Conservation (phyloP, 176 grass and related monocot species). For the Oryza glaberrima region DNA sequence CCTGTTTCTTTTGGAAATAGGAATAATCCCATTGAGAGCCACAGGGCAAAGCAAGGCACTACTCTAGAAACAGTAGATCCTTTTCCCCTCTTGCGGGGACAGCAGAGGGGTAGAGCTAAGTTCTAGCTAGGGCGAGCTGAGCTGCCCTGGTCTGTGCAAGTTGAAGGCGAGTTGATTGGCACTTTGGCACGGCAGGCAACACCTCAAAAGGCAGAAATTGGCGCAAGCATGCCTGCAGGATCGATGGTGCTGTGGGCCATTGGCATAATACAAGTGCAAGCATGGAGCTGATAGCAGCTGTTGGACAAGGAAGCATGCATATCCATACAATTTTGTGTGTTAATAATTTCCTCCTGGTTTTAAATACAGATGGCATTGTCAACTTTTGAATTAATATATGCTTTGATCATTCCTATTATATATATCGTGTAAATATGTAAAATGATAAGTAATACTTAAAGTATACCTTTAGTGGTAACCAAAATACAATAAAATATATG, state of each 20-base stretch:
- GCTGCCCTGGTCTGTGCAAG: slow-evolving; percentile 21
- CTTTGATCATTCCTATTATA: no score
- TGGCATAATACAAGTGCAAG: not conserved
- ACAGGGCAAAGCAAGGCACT: slow-evolving; percentile 15
- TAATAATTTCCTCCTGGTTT: no score
- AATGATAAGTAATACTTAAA: no score
- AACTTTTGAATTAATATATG: no score
- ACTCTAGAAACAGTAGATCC: slow-evolving; percentile 3
- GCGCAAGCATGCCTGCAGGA: slow-evolving; percentile 7
- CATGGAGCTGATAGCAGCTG: not conserved
- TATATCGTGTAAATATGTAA: no score
- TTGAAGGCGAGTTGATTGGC: slow-evolving; percentile 37
- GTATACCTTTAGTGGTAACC: no score
- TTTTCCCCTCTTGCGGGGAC: not conserved
- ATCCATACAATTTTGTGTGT: not conserved
- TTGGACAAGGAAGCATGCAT: not conserved
- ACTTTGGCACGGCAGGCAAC: slow-evolving; percentile 25
- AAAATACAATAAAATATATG: no score
- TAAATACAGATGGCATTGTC: no score
- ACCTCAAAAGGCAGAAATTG: slow-evolving; percentile 51
- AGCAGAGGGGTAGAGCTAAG: not conserved
- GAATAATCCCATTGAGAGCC: slow-evolving; percentile 10
- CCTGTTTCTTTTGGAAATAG: not conserved
- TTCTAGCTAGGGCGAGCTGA: not conserved
- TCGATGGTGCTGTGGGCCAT: slow-evolving; percentile 28